These are phyloP conservation scores for Erythrobasidium hasegawianum DNA, from an alignment of 1,284 basidiomycete species.

Conservation along the genomic window DNA sequence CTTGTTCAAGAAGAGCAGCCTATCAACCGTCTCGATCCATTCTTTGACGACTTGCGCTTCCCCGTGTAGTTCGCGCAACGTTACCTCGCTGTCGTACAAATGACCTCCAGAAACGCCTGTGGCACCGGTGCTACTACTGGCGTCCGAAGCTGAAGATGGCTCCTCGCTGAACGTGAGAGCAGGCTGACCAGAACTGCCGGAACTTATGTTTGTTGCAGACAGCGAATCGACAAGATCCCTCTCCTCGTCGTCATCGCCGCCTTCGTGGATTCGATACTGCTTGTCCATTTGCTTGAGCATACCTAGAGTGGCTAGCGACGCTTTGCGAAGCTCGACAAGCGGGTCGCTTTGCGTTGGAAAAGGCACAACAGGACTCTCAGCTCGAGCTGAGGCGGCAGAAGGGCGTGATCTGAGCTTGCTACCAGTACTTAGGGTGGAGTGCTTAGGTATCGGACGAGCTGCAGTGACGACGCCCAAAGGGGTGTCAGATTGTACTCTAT, in stretches of 20 bases:
- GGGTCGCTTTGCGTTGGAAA: not conserved
- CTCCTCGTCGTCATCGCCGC: not conserved
- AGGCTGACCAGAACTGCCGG: not conserved
- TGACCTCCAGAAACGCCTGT: conserved; percentile 54
- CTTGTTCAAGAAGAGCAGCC: conserved; percentile 58
- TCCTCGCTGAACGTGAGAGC: conserved; percentile 9
- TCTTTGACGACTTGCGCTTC: conserved; percentile 59
- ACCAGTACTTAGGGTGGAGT: conserved; percentile 23
- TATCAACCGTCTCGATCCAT: conserved; percentile 69
- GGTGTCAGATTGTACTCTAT: not conserved
- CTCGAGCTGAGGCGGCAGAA: not conserved
- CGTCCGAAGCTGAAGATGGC: conserved; percentile 6
- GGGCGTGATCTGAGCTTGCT: conserved; percentile 27
- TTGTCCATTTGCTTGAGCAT: conserved; percentile 35
- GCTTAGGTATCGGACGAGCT: conserved; percentile 15
- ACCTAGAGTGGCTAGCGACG: conserved; percentile 35
- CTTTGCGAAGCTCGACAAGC: conserved; percentile 17
- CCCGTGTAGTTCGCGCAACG: conserved; percentile 56
- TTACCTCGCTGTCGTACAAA: conserved; percentile 67
- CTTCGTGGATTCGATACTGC: conserved; percentile 23
- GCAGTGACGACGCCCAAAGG: conserved; percentile 1
- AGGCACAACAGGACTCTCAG: not conserved
- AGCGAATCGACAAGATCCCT: not conserved
- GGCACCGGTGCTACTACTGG: not conserved
- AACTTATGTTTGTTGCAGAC: not conserved